These are phyloP conservation scores for Metarhizium sp. DNA, from an alignment of 2,329 filamentous ascomycete genomes.

Conservation along the genomic window DNA sequence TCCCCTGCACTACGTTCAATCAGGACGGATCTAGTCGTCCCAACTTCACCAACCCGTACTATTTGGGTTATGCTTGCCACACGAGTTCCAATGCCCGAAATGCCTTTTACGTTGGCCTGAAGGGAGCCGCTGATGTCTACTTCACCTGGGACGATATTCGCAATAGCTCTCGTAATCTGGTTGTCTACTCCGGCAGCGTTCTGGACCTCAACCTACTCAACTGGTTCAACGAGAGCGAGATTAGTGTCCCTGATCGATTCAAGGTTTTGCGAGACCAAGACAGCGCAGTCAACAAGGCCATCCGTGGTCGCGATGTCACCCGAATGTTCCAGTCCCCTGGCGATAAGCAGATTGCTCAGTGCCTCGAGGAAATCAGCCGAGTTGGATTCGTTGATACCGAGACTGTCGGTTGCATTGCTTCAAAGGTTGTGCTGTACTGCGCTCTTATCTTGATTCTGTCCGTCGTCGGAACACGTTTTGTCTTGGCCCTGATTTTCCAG, in stretches of 20 bases:
- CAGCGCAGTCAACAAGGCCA: slow-evolving; percentile 46
- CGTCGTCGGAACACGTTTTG: slow-evolving; percentile 77
- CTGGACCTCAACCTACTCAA: slow-evolving; percentile 79
- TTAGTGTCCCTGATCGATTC: slow-evolving; percentile 67
- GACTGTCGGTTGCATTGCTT: slow-evolving; percentile 93
- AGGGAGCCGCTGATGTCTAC: slow-evolving; percentile 74
- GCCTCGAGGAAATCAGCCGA: slow-evolving; percentile 87
- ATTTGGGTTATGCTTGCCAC: slow-evolving; percentile 82
- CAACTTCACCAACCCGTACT: slow-evolving; percentile 66
- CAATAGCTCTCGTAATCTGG: slow-evolving; percentile 79
- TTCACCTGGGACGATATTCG: slow-evolving; percentile 93
- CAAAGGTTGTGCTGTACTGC: slow-evolving; percentile 91
- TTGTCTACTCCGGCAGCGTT: slow-evolving; percentile 91
- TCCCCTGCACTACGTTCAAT: slow-evolving; percentile 84
- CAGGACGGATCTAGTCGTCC: slow-evolving; percentile 80
- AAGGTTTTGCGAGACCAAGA: slow-evolving; percentile 65
- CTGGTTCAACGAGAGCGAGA: slow-evolving; percentile 82
- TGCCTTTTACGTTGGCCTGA: slow-evolving; percentile 63
- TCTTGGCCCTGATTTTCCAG: slow-evolving; percentile 84
- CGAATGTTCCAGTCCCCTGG: slow-evolving; percentile 69
- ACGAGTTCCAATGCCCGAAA: slow-evolving; percentile 60
- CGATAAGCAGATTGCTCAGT: slow-evolving; percentile 78
- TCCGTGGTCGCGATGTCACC: slow-evolving; percentile 82
- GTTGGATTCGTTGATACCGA: slow-evolving; percentile 94
- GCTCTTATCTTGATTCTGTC: slow-evolving; percentile 86